These are phyloP conservation scores for Fusarium armeniacum DNA, from an alignment of 2,329 filamentous ascomycete genomes.

Conservation along the genomic window DNA sequence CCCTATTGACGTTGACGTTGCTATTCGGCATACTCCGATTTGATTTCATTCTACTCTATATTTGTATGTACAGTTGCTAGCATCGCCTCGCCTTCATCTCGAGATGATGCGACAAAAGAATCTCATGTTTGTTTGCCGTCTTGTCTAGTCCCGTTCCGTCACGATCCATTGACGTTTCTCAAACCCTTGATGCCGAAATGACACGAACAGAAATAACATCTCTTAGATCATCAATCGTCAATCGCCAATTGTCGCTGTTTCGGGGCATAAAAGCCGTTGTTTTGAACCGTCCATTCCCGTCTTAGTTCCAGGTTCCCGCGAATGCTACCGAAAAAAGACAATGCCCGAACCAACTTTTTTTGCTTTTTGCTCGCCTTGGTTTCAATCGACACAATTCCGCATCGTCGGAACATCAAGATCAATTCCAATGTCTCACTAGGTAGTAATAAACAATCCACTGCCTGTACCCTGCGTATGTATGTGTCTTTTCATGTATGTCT, in stretches of 20 bases:
- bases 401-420: constrained; percentile 34
- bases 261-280: constrained; percentile 21
- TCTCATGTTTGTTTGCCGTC: constrained; percentile 18
- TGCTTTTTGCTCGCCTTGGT: neutral
- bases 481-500: constrained; percentile 4
- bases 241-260: constrained; percentile 32
- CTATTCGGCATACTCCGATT: constrained; percentile 28
- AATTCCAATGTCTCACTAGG: constrained; percentile 2
- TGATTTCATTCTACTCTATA: neutral
- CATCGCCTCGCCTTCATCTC: neutral
- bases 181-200: neutral
- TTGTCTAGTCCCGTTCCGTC: constrained; percentile 23
- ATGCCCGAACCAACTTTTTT: constrained; percentile 19
- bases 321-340: constrained; percentile 9
- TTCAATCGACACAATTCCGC: constrained; percentile 1
- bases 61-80: constrained; percentile 12
- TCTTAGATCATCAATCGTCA: constrained; percentile 5
- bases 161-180: constrained; percentile 22
- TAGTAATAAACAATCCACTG: too few species aligned
- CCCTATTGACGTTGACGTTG: constrained; percentile 3
- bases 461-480: constrained; percentile 4
- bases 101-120: constrained; percentile 10
- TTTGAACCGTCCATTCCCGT: constrained; percentile 6
- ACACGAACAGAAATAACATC: neutral
- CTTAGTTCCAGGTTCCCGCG: constrained; percentile 7